Percentiles rank a stretch among this genome's conserved stretches.
Conservation (phyloP, 2,329 filamentous ascomycete genomes). For the Bipolaris gigantea region DNA sequence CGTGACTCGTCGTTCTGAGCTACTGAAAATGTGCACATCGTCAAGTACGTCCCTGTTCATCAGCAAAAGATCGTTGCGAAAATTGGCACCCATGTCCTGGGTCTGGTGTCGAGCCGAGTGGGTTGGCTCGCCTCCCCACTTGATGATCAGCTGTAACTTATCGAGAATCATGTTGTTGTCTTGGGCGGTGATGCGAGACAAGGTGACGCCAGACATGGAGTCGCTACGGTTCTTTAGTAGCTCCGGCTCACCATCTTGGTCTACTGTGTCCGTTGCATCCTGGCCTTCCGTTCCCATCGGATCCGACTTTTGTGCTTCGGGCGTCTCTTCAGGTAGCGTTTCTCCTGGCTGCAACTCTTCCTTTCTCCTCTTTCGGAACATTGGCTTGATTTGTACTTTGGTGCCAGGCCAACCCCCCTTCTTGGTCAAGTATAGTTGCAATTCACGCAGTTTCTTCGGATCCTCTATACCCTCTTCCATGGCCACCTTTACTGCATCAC, state of each 20-base stretch:
- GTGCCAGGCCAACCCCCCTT: constrained; percentile 94
- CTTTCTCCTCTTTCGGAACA: constrained; percentile 88
- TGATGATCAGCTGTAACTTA: constrained; percentile 96
- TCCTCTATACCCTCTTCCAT: constrained; percentile 82
- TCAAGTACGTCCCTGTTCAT: constrained; percentile 91
- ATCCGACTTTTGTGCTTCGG: constrained; percentile 27
- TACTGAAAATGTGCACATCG: constrained; percentile 93
- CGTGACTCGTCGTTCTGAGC: constrained; percentile 89
- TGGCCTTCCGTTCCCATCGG: constrained; percentile 23
- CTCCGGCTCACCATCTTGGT: constrained; percentile 20
- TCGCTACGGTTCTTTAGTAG: constrained; percentile 59
- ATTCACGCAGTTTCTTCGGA: constrained; percentile 76
- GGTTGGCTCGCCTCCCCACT: constrained; percentile 98
- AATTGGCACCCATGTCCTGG: constrained; percentile 91
- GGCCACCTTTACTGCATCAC: constrained; percentile 82
- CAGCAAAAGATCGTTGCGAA: constrained; percentile 90
- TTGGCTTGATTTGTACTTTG: constrained; percentile 98
- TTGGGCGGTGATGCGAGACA: constrained; percentile 90
- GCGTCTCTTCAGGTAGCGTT: constrained; percentile 33
- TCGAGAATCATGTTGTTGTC: constrained; percentile 93
- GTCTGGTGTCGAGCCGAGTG: constrained; percentile 96
- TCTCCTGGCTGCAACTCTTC: constrained; percentile 55
- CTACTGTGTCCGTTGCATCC: constrained; percentile 25
- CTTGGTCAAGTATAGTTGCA: constrained; percentile 85
- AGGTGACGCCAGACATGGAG: constrained; percentile 84